Percentiles rank a stretch among this genome's conserved stretches.
phyloP scores from a whole-genome alignment of 2,329 filamentous ascomycete species.

The Cadophora gregata region DNA sequence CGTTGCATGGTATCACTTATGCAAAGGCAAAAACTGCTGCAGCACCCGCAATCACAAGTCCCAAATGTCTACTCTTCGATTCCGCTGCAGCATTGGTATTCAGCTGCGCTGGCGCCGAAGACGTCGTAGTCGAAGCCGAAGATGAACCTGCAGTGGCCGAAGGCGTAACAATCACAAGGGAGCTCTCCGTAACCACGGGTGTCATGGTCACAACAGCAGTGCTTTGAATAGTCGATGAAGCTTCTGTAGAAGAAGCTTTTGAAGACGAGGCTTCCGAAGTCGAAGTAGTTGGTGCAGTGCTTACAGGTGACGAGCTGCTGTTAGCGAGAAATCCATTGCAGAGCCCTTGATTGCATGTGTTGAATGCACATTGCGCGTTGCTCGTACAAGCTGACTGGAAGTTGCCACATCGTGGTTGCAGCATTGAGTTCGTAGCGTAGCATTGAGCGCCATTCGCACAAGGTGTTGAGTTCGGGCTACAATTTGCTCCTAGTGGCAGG shows the following conservation, averaged over 20 bases:
- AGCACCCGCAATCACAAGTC: not conserved
- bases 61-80: not conserved
- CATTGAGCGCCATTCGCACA: slow-evolving; percentile 30
- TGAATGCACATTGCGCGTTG: slow-evolving; percentile 30
- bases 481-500: slow-evolving; percentile 21
- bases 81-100: slow-evolving; percentile 2
- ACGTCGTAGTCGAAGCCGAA: not conserved
- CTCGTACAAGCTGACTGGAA: slow-evolving; percentile 25
- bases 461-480: slow-evolving; percentile 16
- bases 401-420: slow-evolving; percentile 28
- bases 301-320: not conserved
- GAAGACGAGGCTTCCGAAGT: not conserved
- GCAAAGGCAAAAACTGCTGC: not conserved
- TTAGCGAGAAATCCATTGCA: slow-evolving; percentile 20
- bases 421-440: slow-evolving; percentile 23
- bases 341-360: slow-evolving; percentile 25
- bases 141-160: not conserved
- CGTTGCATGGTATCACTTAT: not conserved
- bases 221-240: not conserved
- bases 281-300: not conserved
- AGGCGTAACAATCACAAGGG: not conserved
- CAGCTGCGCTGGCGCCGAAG: not conserved
- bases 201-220: not conserved
- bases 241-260: not conserved
- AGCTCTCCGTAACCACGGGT: not conserved